Percentiles rank a stretch among this genome's conserved stretches.
Conservation (phyloP, 2,329 filamentous ascomycete genomes). For the Paradendryphiella salina region DNA sequence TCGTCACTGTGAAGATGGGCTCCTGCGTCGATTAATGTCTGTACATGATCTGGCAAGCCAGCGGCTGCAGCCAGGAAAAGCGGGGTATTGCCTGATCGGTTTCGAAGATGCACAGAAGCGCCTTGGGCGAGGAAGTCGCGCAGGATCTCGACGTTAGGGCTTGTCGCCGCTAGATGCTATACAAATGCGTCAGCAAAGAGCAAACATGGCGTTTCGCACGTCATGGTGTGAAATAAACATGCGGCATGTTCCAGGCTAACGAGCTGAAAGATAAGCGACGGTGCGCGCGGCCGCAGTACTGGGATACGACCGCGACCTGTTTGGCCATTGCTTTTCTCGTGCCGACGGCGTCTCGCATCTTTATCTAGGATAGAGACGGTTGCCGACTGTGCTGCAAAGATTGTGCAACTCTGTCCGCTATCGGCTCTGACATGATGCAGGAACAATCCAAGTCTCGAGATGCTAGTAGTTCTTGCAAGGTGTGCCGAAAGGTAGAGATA, state of each 20-base stretch:
- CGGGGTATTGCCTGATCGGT: slow-evolving; percentile 61
- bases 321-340: slow-evolving; percentile 24
- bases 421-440: slow-evolving; percentile 25
- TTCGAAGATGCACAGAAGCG: slow-evolving; percentile 63
- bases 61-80: slow-evolving; percentile 63
- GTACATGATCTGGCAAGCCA: slow-evolving; percentile 58
- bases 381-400: slow-evolving; percentile 18
- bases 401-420: slow-evolving; percentile 30
- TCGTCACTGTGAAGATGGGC: slow-evolving; percentile 64
- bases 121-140: slow-evolving; percentile 60
- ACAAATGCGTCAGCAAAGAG: slow-evolving; percentile 34
- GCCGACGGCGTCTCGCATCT: slow-evolving; percentile 35
- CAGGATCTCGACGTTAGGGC: slow-evolving; percentile 59
- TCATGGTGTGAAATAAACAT: slow-evolving; percentile 30
- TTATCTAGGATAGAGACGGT: slow-evolving; percentile 36
- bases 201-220: slow-evolving; percentile 39
- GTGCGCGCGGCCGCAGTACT: slow-evolving; percentile 28
- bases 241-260: slow-evolving; percentile 30
- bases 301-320: slow-evolving; percentile 24
- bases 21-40: slow-evolving; percentile 58
- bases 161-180: slow-evolving; percentile 62
- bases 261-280: slow-evolving; percentile 38
- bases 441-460: slow-evolving; percentile 9
- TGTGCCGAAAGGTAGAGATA: slow-evolving; percentile 28
- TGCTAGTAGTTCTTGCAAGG: slow-evolving; percentile 16